Evolutionary conservation across 257 asterid genomes (phyloP), one percentile per base, ranked within the genome.

Genomic region (Ehretia macrophylla): DNA sequence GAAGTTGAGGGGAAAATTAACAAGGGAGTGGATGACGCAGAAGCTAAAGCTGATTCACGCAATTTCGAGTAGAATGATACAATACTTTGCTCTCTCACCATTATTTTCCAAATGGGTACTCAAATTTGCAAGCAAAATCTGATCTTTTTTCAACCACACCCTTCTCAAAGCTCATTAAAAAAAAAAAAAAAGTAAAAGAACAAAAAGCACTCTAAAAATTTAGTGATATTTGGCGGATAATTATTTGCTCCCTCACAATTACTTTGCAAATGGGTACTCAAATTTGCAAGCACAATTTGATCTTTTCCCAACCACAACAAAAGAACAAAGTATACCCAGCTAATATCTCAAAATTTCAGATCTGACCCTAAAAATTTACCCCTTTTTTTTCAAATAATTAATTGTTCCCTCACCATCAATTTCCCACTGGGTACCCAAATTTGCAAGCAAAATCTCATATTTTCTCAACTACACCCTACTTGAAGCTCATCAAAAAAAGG

Each of bases 1-100:
- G 97, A 93, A 19, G 94, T 83, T 8, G 99, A 93, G 27, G 99
- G 97, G 53, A 93, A 93, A 66, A 93, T 88, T 19, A 93, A 68
- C 73, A 87, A 66, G 21, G 99, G 96, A 22, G 83, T 70, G 18
- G 80, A 69, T 8, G 87, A 64, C 68, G 95, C 73, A 42, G 97
- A 88, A 35, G 83, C 80, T 32, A 77, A 42, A 11, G 95, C 97
- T 1, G 97, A 88, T 60, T 75, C 75, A 19, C 83, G 83, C 21
- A 93, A 67, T 55, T 84, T 80, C 5, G 71, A 16, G 62, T 93
- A 93, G 59, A 93, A 93, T 17, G 90, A 80, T 51, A 78, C 91
- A 47, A 84, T 68, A 55, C 81, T 84, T 51, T 75, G 83, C 87
- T 93, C 95, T 64, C 99, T 79, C 58, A 89, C 97, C 97, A 90